These are phyloP conservation scores for Fomitopsis pinicola DNA, from an alignment of 1,284 basidiomycete genomes.

Conservation along the genomic window DNA sequence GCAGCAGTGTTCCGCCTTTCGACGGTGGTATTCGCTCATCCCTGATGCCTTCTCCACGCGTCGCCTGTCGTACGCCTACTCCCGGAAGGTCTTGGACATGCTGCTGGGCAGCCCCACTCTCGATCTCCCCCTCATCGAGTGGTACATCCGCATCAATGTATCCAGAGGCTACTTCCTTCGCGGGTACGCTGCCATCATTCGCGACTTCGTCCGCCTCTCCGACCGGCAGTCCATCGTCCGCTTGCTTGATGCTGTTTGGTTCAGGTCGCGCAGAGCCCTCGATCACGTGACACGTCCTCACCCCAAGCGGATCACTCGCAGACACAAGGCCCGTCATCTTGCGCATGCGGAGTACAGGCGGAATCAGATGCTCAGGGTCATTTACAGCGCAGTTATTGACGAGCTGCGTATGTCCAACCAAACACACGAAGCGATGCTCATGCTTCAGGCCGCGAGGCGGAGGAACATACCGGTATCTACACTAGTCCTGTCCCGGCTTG, in stretches of 20 bases:
- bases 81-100: constrained; percentile 5
- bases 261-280: not conserved
- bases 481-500: not conserved
- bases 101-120: constrained; percentile 9
- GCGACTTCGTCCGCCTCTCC: constrained; percentile 19
- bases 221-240: constrained; percentile 7
- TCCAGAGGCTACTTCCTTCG: constrained; percentile 22
- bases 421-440: constrained; percentile 11
- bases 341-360: not conserved
- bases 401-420: constrained; percentile 12
- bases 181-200: constrained; percentile 11
- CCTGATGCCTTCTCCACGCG: constrained; percentile 20
- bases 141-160: constrained; percentile 23
- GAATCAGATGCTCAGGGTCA: not conserved
- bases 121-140: constrained; percentile 21
- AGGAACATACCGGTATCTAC: constrained; percentile 9
- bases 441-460: constrained; percentile 15
- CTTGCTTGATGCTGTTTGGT: constrained; percentile 20
- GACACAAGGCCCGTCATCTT: not conserved
- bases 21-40: constrained; percentile 37
- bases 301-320: not conserved
- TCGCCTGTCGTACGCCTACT: not conserved
- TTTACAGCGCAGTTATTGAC: constrained; percentile 17
- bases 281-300: not conserved
- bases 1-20: constrained; percentile 24